Evolutionary conservation across 148 eudicot genomes (phyloP).

Genomic region (Oxyria digyna): DNA sequence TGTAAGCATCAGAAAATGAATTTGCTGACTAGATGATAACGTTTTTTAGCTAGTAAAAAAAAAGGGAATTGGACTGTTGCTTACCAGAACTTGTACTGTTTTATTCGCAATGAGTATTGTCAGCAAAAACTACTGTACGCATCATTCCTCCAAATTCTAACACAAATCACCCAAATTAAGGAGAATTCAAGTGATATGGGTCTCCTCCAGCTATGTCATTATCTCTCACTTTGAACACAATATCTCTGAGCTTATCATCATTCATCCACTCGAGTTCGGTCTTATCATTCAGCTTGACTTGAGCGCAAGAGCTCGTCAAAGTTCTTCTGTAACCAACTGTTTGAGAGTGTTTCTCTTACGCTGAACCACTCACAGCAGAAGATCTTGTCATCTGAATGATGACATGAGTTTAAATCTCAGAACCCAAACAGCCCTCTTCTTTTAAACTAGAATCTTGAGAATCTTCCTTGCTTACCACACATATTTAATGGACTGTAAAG

Average conservation of each 20-base stretch:
- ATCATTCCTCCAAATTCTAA: too few relatives aligned
- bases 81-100: not conserved
- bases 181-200: slow-evolving; percentile 73
- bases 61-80: not conserved
- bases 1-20: not conserved
- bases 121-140: too few relatives aligned
- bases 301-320: slow-evolving; percentile 72
- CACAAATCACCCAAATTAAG: too few relatives aligned
- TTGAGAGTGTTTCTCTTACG: slow-evolving; percentile 22
- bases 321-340: slow-evolving; percentile 75
- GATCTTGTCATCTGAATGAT: not conserved
- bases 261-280: slow-evolving; percentile 88
- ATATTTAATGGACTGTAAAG: slow-evolving; percentile 6
- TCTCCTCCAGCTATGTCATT: slow-evolving; percentile 80
- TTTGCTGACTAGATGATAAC: not conserved
- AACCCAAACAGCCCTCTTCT: not conserved
- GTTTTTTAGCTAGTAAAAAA: not conserved
- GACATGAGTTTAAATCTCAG: slow-evolving; percentile 10
- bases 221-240: slow-evolving; percentile 81
- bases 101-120: not conserved
- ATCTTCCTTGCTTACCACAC: not conserved
- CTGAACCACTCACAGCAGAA: slow-evolving; percentile 17
- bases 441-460: not conserved
- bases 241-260: slow-evolving; percentile 72
- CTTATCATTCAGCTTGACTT: slow-evolving; percentile 30